Percentiles rank a stretch among this genome's conserved stretches.
phyloP scores from a whole-genome alignment of 208 protist genomes.

The Angomonas desouzai region DNA sequence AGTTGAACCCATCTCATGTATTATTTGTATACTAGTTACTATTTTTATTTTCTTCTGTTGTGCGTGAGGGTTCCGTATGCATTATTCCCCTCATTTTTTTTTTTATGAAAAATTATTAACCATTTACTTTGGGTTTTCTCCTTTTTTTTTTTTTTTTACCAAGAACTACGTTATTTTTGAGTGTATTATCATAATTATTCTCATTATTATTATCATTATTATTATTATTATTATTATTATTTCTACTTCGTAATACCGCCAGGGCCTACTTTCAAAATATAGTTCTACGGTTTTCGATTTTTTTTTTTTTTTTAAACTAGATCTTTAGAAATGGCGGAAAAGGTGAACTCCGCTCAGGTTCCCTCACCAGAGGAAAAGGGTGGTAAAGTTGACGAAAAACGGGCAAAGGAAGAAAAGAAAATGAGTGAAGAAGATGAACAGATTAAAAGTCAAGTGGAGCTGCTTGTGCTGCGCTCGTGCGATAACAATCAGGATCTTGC shows the following conservation, averaged over 20 bases:
- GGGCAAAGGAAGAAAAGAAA: constrained; percentile 59
- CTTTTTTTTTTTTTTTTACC: constrained; percentile 18
- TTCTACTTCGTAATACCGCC: no score
- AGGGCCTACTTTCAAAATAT: no score
- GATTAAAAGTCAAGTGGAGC: constrained; percentile 94
- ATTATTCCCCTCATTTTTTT: constrained; percentile 5
- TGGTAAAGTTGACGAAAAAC: constrained; percentile 33
- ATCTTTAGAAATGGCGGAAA: no score
- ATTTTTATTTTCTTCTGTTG: no score
- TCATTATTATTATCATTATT: no score
- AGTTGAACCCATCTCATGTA: constrained; percentile 1
- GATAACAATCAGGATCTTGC: constrained; percentile 81
- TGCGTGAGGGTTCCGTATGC: no score
- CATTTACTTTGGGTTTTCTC: constrained; percentile 8
- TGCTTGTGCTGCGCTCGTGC: constrained; percentile 81
- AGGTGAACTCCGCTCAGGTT: constrained; percentile 52
- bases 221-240: no score
- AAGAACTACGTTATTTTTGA: no score
- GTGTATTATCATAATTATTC: no score
- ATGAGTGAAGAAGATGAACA: constrained; percentile 93
- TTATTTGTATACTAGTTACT: not conserved
- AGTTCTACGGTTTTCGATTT: not conserved
- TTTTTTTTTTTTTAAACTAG: constrained; percentile 10
- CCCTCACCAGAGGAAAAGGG: constrained; percentile 60
- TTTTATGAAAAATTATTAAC: constrained; percentile 11